phyloP scores from a whole-genome alignment of 2,329 filamentous ascomycete species.

The Endocalyx cinctus region DNA sequence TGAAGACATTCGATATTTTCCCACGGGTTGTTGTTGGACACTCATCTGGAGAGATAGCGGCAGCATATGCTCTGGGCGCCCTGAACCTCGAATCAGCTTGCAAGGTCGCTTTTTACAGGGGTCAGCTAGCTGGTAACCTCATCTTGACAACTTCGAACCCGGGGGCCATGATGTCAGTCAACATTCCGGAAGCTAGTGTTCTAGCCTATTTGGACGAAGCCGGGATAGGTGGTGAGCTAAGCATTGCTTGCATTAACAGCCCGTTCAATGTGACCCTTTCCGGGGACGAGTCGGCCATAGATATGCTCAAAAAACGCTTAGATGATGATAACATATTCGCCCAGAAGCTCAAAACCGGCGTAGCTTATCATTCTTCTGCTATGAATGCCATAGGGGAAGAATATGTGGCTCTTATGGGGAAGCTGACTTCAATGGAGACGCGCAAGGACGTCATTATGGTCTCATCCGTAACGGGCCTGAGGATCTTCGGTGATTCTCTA shows the following conservation, averaged over 20 bases:
- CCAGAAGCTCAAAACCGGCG: slow-evolving; percentile 11
- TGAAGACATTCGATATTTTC: slow-evolving; percentile 12
- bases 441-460: not conserved
- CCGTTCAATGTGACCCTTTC: slow-evolving; percentile 31
- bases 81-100: slow-evolving; percentile 12
- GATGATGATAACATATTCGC: slow-evolving; percentile 13
- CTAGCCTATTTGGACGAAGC: slow-evolving; percentile 6
- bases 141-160: not conserved
- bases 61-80: slow-evolving; percentile 23
- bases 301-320: slow-evolving; percentile 9
- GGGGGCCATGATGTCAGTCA: not conserved
- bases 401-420: not conserved
- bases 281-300: slow-evolving; percentile 24
- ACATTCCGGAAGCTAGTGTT: not conserved
- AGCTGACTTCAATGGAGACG: not conserved
- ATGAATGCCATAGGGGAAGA: not conserved
- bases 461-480: not conserved
- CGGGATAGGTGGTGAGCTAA: slow-evolving; percentile 13
- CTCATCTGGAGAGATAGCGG: slow-evolving; percentile 27
- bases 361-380: slow-evolving; percentile 8
- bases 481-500: not conserved
- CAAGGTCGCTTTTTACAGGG: slow-evolving; percentile 18
- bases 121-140: slow-evolving; percentile 1
- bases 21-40: slow-evolving; percentile 22
- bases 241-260: slow-evolving; percentile 35